Conservation (phyloP, 805 yeast species). For the Lipomyces yamanashiensis region DNA sequence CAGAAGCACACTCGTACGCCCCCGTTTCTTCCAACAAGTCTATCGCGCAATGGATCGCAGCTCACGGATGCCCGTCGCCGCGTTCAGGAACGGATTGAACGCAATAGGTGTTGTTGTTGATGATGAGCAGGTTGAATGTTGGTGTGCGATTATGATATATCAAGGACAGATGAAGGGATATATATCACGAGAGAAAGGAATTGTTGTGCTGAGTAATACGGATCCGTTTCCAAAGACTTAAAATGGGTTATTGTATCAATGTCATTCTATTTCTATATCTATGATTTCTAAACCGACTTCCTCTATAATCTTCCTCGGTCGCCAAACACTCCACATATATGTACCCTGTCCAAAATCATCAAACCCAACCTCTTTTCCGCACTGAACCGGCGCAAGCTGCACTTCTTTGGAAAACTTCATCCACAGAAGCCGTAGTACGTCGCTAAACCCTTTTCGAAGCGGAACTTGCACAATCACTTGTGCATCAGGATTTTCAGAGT, state of each 20-base stretch:
- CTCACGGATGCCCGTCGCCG: slow-evolving; percentile 48
- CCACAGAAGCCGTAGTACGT: slow-evolving; percentile 69
- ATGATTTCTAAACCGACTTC: background rate
- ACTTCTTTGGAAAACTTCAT: slow-evolving; percentile 39
- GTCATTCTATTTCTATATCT: slow-evolving; percentile 15
- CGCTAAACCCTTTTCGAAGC: slow-evolving; percentile 65
- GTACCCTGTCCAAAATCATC: slow-evolving; percentile 85
- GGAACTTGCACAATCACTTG: slow-evolving; percentile 77
- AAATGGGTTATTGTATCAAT: background rate
- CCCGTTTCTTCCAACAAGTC: slow-evolving; percentile 55
- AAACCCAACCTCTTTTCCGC: slow-evolving; percentile 61
- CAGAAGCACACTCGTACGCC: slow-evolving; percentile 53
- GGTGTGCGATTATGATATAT: slow-evolving; percentile 67
- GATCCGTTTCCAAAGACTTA: slow-evolving; percentile 64
- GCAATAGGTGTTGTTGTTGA: slow-evolving; percentile 39
- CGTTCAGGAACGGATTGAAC: slow-evolving; percentile 53
- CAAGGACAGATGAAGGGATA: slow-evolving; percentile 74
- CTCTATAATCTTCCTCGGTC: slow-evolving; percentile 10
- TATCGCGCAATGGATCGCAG: slow-evolving; percentile 41
- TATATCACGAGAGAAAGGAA: slow-evolving; percentile 72
- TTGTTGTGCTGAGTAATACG: slow-evolving; percentile 74
- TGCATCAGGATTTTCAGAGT: slow-evolving; percentile 42
- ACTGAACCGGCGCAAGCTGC: slow-evolving; percentile 44
- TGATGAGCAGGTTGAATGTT: slow-evolving; percentile 67
- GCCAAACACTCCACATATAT: slow-evolving; percentile 49